Percentiles rank a stretch among this genome's conserved stretches.
These are phyloP conservation scores for Lentinus tigrinus DNA, from an alignment of 768 basidiomycete genomes.

Conservation along the genomic window DNA sequence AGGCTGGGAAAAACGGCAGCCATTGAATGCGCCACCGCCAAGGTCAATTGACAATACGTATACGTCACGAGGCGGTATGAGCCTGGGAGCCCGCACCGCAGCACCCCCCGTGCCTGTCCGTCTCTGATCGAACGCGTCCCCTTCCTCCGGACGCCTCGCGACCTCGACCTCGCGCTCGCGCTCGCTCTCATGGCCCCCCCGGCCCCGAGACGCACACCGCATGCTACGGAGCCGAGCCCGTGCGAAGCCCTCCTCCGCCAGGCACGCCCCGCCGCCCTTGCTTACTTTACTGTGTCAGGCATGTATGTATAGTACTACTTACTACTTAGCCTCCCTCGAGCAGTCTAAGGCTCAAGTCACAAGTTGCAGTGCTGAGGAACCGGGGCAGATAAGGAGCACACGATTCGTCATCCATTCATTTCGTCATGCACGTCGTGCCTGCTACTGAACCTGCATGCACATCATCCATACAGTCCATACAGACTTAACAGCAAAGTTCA, in stretches of 20 bases:
- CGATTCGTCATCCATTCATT: too few relatives aligned
- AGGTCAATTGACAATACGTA: too few relatives aligned
- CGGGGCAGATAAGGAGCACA: too few relatives aligned
- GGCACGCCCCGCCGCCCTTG: background rate
- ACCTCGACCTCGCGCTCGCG: background rate
- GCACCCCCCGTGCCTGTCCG: background rate
- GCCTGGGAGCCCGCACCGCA: background rate
- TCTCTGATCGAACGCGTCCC: conserved; percentile 8
- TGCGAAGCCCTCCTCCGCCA: conserved; percentile 5
- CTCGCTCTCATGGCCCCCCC: background rate
- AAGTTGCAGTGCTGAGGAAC: too few relatives aligned
- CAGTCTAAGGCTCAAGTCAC: too few relatives aligned
- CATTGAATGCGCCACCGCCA: background rate
- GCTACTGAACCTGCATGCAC: too few relatives aligned
- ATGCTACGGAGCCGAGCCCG: conserved; percentile 20
- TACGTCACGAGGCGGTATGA: conserved; percentile 13
- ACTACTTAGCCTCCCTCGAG: too few relatives aligned
- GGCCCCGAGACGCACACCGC: conserved; percentile 4
- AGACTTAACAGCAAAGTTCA: too few relatives aligned
- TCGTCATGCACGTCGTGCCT: too few relatives aligned
- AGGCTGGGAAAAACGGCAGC: conserved; percentile 2
- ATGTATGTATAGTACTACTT: too few relatives aligned
- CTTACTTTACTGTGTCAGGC: background rate
- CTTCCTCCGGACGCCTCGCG: conserved; percentile 2
- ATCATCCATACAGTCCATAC: too few relatives aligned